phyloP scores from a whole-genome alignment of 345 rosid species.

The Gossypium ekmanianum region DNA sequence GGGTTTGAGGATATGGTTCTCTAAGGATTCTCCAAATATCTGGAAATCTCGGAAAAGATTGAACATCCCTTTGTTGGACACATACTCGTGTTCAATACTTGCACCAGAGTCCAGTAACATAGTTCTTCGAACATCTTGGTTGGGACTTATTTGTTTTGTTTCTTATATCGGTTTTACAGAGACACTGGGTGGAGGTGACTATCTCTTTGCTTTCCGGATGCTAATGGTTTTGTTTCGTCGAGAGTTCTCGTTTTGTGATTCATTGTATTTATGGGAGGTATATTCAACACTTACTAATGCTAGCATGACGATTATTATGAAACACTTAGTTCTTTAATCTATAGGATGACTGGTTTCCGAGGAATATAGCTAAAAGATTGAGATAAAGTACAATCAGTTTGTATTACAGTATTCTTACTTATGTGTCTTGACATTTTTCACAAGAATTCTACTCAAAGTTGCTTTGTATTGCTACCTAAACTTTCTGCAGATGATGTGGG shows the following conservation, averaged over 20 bases:
- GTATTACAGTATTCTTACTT: neutral
- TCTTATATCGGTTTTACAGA: constrained; percentile 39
- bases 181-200: constrained; percentile 93
- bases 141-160: neutral
- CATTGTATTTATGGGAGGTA: constrained; percentile 99
- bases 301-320: neutral
- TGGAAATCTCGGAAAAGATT: neutral
- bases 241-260: constrained; percentile 93
- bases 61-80: neutral
- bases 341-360: neutral
- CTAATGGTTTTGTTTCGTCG: constrained; percentile 96
- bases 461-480: constrained; percentile 8
- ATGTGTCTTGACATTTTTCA: neutral
- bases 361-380: neutral
- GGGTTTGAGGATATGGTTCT: neutral
- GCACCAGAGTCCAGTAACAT: neutral
- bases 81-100: neutral
- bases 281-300: constrained; percentile 12
- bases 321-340: neutral
- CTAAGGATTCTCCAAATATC: neutral
- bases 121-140: constrained; percentile 7
- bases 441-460: neutral
- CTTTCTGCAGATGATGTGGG: constrained; percentile 97
- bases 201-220: constrained; percentile 96
- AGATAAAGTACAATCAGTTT: neutral